Evolutionary conservation across 1,284 basidiomycete genomes (phyloP).

Genomic region (Malassezia caprae): DNA sequence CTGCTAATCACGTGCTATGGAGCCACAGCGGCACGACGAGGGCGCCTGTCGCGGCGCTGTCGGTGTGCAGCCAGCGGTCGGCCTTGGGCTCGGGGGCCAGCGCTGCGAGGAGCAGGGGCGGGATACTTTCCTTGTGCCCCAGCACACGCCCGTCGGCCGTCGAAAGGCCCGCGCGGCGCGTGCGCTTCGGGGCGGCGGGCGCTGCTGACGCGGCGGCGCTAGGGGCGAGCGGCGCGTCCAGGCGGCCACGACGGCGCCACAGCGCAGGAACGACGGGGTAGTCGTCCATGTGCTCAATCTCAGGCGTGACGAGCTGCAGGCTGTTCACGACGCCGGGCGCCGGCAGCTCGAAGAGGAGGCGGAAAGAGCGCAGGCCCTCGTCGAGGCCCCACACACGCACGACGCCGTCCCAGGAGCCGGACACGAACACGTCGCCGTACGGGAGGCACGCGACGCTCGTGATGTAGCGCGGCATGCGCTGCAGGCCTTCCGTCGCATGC

Average conservation of each 20-base stretch:
- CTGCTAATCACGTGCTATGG: constrained; percentile 2
- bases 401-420: constrained; percentile 81
- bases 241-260: constrained; percentile 21
- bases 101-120: constrained; percentile 61
- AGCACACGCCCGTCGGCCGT: constrained; percentile 10
- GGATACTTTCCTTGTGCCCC: constrained; percentile 22
- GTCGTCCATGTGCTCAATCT: constrained; percentile 4
- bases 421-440: constrained; percentile 83
- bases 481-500: constrained; percentile 63
- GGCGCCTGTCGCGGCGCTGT: constrained; percentile 64
- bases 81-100: constrained; percentile 76
- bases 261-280: constrained; percentile 9
- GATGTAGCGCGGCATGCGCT: constrained; percentile 77
- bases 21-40: constrained; percentile 53
- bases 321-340: constrained; percentile 78
- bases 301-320: constrained; percentile 61
- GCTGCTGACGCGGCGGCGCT: background rate
- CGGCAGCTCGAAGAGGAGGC: constrained; percentile 57
- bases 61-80: constrained; percentile 74
- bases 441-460: constrained; percentile 69
- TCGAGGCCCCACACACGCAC: constrained; percentile 84
- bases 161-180: background rate
- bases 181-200: background rate
- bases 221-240: constrained; percentile 3
- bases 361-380: constrained; percentile 65